Base-by-base conservation (phyloP, 75 land plant genomes). In the Larix kaempferi region DNA sequence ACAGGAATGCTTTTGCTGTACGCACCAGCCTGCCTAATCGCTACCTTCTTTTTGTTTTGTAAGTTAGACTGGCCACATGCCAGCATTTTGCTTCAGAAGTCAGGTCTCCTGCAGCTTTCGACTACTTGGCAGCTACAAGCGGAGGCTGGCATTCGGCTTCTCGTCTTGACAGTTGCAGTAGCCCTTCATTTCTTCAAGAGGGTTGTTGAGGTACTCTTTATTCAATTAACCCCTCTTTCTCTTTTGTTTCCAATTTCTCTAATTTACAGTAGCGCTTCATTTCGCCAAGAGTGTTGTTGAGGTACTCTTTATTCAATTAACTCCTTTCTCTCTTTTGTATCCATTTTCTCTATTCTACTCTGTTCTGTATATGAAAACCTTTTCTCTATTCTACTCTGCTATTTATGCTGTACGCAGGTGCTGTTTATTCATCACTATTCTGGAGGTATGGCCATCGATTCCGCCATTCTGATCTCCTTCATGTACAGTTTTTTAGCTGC, bases 381-480 rank as follows among this genome's bases (percentile, higher is more conserved):
- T 0, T 44, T 1, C 52, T 44, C 52, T 44, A 6, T 44, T 44
- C 8, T 44, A 44, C 7, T 44, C 49, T 7, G 49, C 8, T 44
- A 44, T 44, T 8, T 44, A 1, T 44, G 52, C 0, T 44, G 52
- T 44, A 44, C 7, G 52, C 52, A 44, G 52, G 52, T 89, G 21
- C 77, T 91, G 77, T 91, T 93, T 71, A 67, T 93, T 56, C 91
- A 93, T 82, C 82, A 78, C 37, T 91, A 84, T 79, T 85, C 91
- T 55, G 89, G 93, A 19, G 71, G 52, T 4, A 86, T 89, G 81
- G 78, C 57, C 0, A 64, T 85, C 16, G 73, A 80, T 10, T 17
- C 83, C 16, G 57, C 57, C 0, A 73, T 84, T 25, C 17, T 23
- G 1, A 81, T 91, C 29, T 61, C 84, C 27, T 22, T 78, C 16